Base-by-base conservation (phyloP, 495 filamentous ascomycete genomes). In the Xylaria longipes region DNA sequence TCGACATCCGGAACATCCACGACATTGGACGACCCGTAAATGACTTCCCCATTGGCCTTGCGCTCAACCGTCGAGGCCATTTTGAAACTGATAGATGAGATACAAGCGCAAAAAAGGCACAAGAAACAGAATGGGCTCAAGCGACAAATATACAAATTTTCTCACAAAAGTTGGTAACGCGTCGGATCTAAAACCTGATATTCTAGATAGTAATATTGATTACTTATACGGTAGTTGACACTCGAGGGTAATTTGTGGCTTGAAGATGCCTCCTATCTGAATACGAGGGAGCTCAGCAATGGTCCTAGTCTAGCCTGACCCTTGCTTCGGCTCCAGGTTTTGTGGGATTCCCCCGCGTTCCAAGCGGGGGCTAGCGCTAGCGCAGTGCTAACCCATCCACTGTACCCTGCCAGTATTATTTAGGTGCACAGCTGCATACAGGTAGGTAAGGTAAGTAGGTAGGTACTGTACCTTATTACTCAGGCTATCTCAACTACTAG, bases 51-150 rank as follows among this genome's bases (percentile, higher is more conserved):
- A 50, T 71, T 56, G 35, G 48, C 27, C 52, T 48, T 46, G 0
- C 52, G 61, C 41, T 71, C 69, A 43, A 58, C 17, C 15, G 37
- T 71, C 39, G 69, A 65, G 3, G 62, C 31, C 69, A 71, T 71
- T 0, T 52, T 46, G 7, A 66, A 0, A 50, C 6, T 29, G 27
- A 56, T 27, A 12, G 4, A 17, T 17, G 52, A 17, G 5, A 56
- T 7, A 31, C 27, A 56, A 56, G 14, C 52, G 3, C 0, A 56
- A 56, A 14, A 8, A 17, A 56, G 31, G 14, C 52, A 3, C 0
- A 56, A 56, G 27, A 8, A 17, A 56, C 5, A 4, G 25, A 31
- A 56, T 0, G 2, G 0, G 52, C 52, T 56, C 12, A 31, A 52
- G 11, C 11, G 22, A 14, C 3, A 54, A 17, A 31, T 56, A 1